Percentiles rank a stretch among this genome's conserved stretches.
Conservation (phyloP, 2,329 filamentous ascomycete species). For the Xylaria sp. region DNA sequence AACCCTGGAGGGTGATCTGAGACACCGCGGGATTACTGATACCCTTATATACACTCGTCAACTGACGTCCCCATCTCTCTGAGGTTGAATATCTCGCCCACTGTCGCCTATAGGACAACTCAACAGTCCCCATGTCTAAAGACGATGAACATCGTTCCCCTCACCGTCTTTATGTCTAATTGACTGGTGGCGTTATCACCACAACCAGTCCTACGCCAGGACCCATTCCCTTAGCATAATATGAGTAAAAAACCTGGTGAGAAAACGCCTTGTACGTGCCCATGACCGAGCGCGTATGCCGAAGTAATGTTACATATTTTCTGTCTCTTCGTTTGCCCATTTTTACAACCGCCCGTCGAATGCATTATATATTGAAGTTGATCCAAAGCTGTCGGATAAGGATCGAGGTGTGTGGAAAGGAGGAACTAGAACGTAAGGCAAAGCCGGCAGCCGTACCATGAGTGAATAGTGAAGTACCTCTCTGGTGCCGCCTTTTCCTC, state of each 20-base stretch:
- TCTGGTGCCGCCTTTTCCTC: background rate
- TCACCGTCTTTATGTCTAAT: slow-evolving; percentile 15
- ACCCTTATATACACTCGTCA: slow-evolving; percentile 36
- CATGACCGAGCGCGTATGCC: slow-evolving; percentile 21
- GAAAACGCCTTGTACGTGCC: slow-evolving; percentile 28
- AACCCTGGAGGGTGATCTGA: slow-evolving; percentile 14
- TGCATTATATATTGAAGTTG: slow-evolving; percentile 39
- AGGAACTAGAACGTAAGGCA: slow-evolving; percentile 14
- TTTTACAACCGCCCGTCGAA: slow-evolving; percentile 24
- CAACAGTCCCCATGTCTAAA: slow-evolving; percentile 1
- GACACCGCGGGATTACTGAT: slow-evolving; percentile 27
- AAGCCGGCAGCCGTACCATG: background rate
- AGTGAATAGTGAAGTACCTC: slow-evolving; percentile 1
- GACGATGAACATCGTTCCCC: slow-evolving; percentile 18
- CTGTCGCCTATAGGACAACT: background rate
- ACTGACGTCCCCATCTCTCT: background rate
- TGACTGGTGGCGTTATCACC: slow-evolving; percentile 3
- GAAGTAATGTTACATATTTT: slow-evolving; percentile 35
- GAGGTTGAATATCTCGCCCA: slow-evolving; percentile 26
- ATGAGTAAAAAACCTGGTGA: slow-evolving; percentile 17
- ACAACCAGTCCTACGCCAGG: slow-evolving; percentile 7
- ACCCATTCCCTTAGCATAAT: slow-evolving; percentile 14
- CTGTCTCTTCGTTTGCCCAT: slow-evolving; percentile 23
- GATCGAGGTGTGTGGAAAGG: slow-evolving; percentile 8
- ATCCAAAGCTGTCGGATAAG: slow-evolving; percentile 30